A percentile compares a stretch with the other conserved stretches of the same genome.
These are phyloP conservation scores for Pyrenochaeta sp. DNA, from an alignment of 2,329 filamentous ascomycete genomes.

Conservation along the genomic window DNA sequence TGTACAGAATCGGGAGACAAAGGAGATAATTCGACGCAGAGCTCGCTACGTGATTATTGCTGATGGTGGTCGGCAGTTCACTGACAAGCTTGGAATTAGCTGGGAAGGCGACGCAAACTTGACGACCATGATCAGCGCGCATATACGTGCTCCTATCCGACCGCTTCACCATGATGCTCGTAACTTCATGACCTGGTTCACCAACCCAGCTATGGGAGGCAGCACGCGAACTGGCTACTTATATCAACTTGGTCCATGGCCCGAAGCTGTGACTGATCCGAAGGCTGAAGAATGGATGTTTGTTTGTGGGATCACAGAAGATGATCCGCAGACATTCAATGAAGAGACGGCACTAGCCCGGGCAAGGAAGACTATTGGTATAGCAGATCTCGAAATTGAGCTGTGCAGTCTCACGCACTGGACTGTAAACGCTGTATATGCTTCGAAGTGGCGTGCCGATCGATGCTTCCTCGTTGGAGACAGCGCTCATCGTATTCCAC, in stretches of 20 bases:
- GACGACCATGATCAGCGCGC: constrained; percentile 44
- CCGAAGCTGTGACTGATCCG: constrained; percentile 20
- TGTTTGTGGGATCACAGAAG: constrained; percentile 27
- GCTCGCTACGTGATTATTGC: constrained; percentile 42
- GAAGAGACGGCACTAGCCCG: constrained; percentile 16
- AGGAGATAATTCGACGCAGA: constrained; percentile 16
- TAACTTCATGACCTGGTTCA: constrained; percentile 48
- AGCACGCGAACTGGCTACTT: constrained; percentile 44
- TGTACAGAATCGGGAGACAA: too few relatives aligned
- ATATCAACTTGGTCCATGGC: constrained; percentile 47
- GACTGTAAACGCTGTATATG: constrained; percentile 38
- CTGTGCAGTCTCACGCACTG: constrained; percentile 43
- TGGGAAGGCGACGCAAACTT: constrained; percentile 42
- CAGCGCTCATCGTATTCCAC: constrained; percentile 48
- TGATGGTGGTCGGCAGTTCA: constrained; percentile 43
- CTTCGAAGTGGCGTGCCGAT: constrained; percentile 34
- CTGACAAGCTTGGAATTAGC: constrained; percentile 37
- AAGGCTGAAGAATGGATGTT: constrained; percentile 46
- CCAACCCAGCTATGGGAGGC: constrained; percentile 42
- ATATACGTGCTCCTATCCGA: constrained; percentile 38
- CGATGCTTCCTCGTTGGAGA: constrained; percentile 49
- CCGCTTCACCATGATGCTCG: constrained; percentile 33
- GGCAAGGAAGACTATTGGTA: constrained; percentile 30
- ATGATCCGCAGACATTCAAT: constrained; percentile 32
- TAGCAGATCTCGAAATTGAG: constrained; percentile 39